These are phyloP conservation scores for Aristolochia fimbriata DNA, from an alignment of 164 flowering plant genomes.

Conservation along the genomic window DNA sequence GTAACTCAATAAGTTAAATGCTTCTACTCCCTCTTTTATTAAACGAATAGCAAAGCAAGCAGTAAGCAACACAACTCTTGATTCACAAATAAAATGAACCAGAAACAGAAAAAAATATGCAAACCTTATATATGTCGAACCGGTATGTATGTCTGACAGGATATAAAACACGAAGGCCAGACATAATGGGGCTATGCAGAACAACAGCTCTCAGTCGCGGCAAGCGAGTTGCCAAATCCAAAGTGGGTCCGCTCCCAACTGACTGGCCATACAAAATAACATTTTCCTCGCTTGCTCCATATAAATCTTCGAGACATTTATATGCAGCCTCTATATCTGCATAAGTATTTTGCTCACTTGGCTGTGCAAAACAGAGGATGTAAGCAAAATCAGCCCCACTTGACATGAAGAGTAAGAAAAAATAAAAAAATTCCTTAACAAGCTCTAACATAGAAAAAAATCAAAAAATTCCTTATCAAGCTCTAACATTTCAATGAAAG, in stretches of 20 bases:
- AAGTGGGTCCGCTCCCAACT: constrained; percentile 87
- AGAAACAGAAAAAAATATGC: neutral
- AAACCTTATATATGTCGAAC: constrained; percentile 89
- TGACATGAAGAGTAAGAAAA: neutral
- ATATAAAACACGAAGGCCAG: constrained; percentile 87
- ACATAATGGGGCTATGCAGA: constrained; percentile 76
- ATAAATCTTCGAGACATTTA: constrained; percentile 58
- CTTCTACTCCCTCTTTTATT: no score
- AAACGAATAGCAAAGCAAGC: no score
- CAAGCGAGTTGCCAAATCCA: constrained; percentile 61
- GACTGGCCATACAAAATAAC: constrained; percentile 81
- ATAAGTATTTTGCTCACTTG: constrained; percentile 78
- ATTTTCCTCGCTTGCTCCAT: constrained; percentile 76
- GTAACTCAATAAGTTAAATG: no score
- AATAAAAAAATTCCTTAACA: neutral
- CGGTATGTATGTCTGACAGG: constrained; percentile 75
- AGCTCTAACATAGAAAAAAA: neutral
- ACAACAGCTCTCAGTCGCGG: constrained; percentile 66
- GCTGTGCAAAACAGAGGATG: constrained; percentile 24
- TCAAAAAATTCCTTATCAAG: no score
- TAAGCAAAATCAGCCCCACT: neutral
- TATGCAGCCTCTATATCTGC: constrained; percentile 84
- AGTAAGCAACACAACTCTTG: no score
- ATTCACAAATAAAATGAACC: no score
- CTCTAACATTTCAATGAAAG: no score